A percentile compares a stretch with the other conserved stretches of the same genome.
Conservation (phyloP, 2,329 filamentous ascomycete species). For the Immersiporthe knoxdaviesiana region DNA sequence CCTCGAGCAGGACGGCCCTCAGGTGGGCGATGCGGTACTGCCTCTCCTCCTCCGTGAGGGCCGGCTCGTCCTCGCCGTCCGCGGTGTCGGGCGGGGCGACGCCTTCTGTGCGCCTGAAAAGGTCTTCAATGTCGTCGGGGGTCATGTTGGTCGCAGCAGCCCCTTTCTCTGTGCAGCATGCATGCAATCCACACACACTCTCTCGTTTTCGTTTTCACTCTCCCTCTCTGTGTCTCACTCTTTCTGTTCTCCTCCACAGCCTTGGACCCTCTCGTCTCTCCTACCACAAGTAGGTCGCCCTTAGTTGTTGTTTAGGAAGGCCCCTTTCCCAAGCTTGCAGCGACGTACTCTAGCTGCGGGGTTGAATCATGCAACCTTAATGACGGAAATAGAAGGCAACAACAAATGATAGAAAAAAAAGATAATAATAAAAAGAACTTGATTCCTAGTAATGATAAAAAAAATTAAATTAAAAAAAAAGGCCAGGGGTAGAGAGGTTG, state of each 20-base stretch:
- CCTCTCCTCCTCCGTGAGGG: slow-evolving; percentile 31
- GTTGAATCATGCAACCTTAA: slow-evolving; percentile 23
- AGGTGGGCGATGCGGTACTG: slow-evolving; percentile 36
- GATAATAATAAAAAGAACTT: not conserved
- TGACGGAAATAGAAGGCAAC: slow-evolving; percentile 22
- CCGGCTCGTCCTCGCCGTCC: slow-evolving; percentile 33
- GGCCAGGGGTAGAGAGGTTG: not conserved
- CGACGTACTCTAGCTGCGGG: slow-evolving; percentile 10
- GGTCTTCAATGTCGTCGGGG: slow-evolving; percentile 42
- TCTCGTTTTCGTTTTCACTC: not conserved
- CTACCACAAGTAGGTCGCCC: not conserved
- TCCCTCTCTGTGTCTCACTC: not conserved
- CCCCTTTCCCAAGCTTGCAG: slow-evolving; percentile 11
- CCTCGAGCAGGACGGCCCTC: slow-evolving; percentile 43
- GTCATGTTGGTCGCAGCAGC: slow-evolving; percentile 36
- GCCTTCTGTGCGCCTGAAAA: slow-evolving; percentile 41
- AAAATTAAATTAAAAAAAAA: too few relatives aligned
- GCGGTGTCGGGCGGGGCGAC: slow-evolving; percentile 37
- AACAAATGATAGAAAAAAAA: too few relatives aligned
- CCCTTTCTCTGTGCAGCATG: slow-evolving; percentile 8
- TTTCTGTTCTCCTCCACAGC: too few relatives aligned
- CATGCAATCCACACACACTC: slow-evolving; percentile 9
- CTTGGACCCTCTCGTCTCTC: not conserved
- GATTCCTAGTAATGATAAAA: too few relatives aligned
- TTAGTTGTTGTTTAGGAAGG: slow-evolving; percentile 13